Evolutionary conservation across 495 filamentous ascomycete genomes (phyloP).

Genomic region (Neurospora sp.): DNA sequence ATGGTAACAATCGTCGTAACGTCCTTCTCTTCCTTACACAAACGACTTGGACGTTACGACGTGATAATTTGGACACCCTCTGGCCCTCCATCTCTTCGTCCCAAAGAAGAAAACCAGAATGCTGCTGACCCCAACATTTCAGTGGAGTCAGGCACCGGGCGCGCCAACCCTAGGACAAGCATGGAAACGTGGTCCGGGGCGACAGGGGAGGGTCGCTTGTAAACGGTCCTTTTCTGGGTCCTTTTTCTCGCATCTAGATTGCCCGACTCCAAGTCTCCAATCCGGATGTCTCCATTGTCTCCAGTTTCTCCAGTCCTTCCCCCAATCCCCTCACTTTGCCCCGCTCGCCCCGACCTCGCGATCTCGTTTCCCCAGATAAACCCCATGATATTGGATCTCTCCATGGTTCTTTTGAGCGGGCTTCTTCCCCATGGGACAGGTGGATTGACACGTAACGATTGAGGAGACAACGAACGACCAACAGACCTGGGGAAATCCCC

Average conservation of each 20-base stretch:
- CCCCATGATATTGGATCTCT: not conserved
- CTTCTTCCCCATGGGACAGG: not conserved
- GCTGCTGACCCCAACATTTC: not conserved
- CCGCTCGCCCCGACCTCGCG: not conserved
- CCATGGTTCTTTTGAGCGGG: not conserved
- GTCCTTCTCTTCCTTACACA: not conserved
- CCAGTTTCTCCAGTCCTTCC: not conserved
- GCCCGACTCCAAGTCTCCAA: not conserved
- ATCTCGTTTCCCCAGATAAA: not conserved
- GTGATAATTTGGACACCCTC: not conserved
- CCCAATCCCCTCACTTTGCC: not conserved
- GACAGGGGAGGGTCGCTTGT: not conserved
- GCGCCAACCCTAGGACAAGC: not conserved
- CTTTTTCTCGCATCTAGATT: not conserved
- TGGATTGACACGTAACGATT: not conserved
- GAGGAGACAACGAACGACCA: not conserved
- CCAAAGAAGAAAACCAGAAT: not conserved
- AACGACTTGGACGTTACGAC: not conserved
- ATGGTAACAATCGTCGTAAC: not conserved
- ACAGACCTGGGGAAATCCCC: not conserved
- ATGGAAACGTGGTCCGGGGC: not conserved
- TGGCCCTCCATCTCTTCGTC: not conserved
- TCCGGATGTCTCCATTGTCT: not conserved
- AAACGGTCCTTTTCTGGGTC: not conserved
- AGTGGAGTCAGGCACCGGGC: not conserved